Conservation (phyloP, 768 basidiomycete species). For the Amanita jacksonii region DNA sequence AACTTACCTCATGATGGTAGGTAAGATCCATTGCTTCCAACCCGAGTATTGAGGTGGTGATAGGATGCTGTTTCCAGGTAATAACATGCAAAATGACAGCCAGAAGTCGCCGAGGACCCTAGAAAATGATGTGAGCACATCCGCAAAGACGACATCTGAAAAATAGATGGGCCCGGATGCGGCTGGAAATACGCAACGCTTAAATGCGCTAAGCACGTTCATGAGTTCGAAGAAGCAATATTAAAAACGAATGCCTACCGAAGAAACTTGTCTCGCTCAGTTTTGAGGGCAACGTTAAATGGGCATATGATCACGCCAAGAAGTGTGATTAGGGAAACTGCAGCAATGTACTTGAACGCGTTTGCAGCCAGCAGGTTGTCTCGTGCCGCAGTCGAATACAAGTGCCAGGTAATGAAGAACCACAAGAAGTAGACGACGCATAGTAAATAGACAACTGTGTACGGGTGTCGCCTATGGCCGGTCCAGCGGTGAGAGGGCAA, state of each 20-base stretch:
- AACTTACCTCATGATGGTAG: conserved; percentile 78
- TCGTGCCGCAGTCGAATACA: conserved; percentile 52
- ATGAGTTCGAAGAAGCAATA: conserved; percentile 3
- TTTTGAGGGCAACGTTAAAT: conserved; percentile 52
- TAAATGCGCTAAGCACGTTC: conserved; percentile 43
- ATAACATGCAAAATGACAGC: conserved; percentile 82
- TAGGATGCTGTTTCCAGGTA: conserved; percentile 71
- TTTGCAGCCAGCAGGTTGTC: conserved; percentile 58
- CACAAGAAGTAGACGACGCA: conserved; percentile 51
- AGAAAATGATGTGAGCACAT: conserved; percentile 93
- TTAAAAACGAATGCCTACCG: conserved; percentile 39
- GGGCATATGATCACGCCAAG: conserved; percentile 56
- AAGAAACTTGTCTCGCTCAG: conserved; percentile 69
- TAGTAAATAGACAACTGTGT: conserved; percentile 58
- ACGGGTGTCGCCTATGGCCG: conserved; percentile 34
- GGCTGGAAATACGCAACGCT: conserved; percentile 66
- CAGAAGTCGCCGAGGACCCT: conserved; percentile 94
- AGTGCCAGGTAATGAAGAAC: conserved; percentile 57
- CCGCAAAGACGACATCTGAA: conserved; percentile 88
- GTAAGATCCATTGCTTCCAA: conserved; percentile 66
- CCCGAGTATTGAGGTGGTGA: conserved; percentile 52
- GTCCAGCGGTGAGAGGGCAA: conserved; percentile 19
- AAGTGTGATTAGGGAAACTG: conserved; percentile 50
- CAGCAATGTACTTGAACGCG: conserved; percentile 66
- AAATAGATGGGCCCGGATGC: conserved; percentile 63